A percentile compares a stretch with the other conserved stretches of the same genome.
phyloP scores from a whole-genome alignment of 2,329 filamentous ascomycete species.

The Graphilbum fragrans region DNA sequence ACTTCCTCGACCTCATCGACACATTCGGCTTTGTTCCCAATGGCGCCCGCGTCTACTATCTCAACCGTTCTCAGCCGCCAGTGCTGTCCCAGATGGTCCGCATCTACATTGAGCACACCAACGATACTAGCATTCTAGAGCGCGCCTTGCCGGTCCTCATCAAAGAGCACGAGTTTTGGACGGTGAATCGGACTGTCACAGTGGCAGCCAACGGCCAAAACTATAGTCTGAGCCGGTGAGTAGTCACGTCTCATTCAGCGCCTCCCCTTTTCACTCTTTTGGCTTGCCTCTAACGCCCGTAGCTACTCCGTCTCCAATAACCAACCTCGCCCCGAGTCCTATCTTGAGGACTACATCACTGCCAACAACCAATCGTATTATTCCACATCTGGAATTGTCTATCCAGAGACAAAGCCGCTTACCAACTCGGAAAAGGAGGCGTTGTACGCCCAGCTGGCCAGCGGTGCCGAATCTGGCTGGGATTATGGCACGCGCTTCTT shows the following conservation, averaged over 20 bases:
- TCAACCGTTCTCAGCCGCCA: constrained; percentile 57
- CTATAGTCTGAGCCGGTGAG: constrained; percentile 44
- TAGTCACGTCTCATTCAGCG: neutral
- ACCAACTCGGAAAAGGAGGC: constrained; percentile 36
- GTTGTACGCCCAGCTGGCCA: constrained; percentile 51
- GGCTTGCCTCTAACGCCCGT: neutral
- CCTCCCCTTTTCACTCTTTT: neutral
- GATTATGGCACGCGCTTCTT: constrained; percentile 52
- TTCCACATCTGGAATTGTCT: constrained; percentile 43
- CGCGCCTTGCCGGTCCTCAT: constrained; percentile 50
- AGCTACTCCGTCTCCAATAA: constrained; percentile 51
- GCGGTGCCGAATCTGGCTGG: constrained; percentile 54
- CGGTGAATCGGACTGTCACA: constrained; percentile 44
- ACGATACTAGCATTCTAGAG: constrained; percentile 47
- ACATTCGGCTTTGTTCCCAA: constrained; percentile 56
- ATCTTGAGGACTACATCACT: constrained; percentile 51
- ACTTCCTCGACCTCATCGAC: constrained; percentile 56
- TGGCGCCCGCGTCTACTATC: constrained; percentile 51
- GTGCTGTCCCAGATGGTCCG: constrained; percentile 55
- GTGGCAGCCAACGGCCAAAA: constrained; percentile 29
- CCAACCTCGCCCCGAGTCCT: constrained; percentile 56
- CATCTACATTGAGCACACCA: constrained; percentile 50
- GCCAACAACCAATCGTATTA: constrained; percentile 56
- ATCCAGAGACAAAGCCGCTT: constrained; percentile 36
- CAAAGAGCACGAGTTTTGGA: constrained; percentile 53